These are phyloP conservation scores for Sporisorium graminicola DNA, from an alignment of 1,284 basidiomycete species.

Conservation along the genomic window DNA sequence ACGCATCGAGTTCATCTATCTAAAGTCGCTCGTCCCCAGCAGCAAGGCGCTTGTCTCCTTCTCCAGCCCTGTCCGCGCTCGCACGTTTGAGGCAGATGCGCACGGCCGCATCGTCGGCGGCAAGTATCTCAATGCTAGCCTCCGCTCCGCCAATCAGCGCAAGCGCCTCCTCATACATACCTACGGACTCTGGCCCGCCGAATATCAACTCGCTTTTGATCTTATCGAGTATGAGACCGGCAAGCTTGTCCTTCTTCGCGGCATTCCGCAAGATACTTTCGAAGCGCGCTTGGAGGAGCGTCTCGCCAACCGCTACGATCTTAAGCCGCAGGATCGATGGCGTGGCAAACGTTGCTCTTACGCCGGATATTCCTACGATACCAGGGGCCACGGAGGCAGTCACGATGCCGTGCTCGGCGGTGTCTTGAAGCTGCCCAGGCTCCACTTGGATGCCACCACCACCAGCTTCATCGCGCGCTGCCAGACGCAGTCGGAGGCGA, in stretches of 20 bases:
- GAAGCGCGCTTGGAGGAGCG: constrained; percentile 53
- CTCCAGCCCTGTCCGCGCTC: constrained; percentile 16
- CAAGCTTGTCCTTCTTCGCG: constrained; percentile 49
- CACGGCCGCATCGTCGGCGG: constrained; percentile 33
- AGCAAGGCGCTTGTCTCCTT: constrained; percentile 37
- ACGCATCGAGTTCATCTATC: constrained; percentile 43
- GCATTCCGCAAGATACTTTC: constrained; percentile 50
- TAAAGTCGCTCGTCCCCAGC: constrained; percentile 14
- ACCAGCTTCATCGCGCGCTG: constrained; percentile 40
- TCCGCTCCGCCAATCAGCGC: neutral
- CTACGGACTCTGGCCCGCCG: constrained; percentile 24
- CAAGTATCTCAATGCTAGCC: constrained; percentile 21
- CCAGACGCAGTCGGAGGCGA: constrained; percentile 44
- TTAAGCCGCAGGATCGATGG: constrained; percentile 41
- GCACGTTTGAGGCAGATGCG: constrained; percentile 16
- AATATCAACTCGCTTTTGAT: constrained; percentile 34
- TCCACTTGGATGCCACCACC: constrained; percentile 41
- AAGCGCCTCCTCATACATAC: neutral
- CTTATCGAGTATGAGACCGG: constrained; percentile 47
- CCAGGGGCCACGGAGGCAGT: constrained; percentile 30
- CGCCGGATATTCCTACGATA: constrained; percentile 13
- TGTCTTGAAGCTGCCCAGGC: constrained; percentile 30
- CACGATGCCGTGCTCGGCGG: constrained; percentile 40
- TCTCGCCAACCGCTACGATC: constrained; percentile 43
- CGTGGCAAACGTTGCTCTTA: constrained; percentile 21